Base-by-base conservation (phyloP, 306 rosid species). In the Sicyos baderoa region DNA sequence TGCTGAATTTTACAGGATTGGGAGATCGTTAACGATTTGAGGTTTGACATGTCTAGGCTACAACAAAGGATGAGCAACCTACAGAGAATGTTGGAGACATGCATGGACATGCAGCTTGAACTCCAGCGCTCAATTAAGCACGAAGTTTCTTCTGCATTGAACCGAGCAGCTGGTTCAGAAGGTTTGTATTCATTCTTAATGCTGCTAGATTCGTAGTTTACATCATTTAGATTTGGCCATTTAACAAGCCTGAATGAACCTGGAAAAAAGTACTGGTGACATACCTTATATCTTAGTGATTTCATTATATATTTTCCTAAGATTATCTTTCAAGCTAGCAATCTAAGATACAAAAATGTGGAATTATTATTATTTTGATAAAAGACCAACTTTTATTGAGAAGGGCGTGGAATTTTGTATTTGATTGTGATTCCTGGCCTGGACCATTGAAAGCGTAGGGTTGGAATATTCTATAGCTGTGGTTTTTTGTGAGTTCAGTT, bases 61-160 rank as follows among this genome's bases (percentile, higher is more conserved):
- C 97, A 90, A 60, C 96, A 94, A 66, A 88, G 94, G 83, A 90
- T 94, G 99, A 86, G 85, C 76, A 88, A 86, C 72, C 84, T 94
- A 83, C 97, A 94, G 76, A 86, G 90, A 70, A 94, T 90, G 96
- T 74, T 94, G 73, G 97, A 86, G 83, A 82, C 99, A 64, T 94
- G 99, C 77, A 90, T 94, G 99, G 99, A 94, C 80, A 94, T 94
- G 99, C 99, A 94, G 73, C 91, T 90, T n/a, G 99, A 94, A 84
- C 72, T 94, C 86, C 99, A 94, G 72, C 97, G 95, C 81, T 90
- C 97, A 18, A 90, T 90, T 48, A 84, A 87, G 74, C 96, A 94
- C 76, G 99, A 94, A 82, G 99, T 94, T 63, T 90, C 99, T 72
- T 93, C 91, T 66, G 99, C 99, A 72, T 79, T 94, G 35, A 94